Base-by-base conservation (phyloP, 164 flowering plant species). In the Tetracentron sinense region DNA sequence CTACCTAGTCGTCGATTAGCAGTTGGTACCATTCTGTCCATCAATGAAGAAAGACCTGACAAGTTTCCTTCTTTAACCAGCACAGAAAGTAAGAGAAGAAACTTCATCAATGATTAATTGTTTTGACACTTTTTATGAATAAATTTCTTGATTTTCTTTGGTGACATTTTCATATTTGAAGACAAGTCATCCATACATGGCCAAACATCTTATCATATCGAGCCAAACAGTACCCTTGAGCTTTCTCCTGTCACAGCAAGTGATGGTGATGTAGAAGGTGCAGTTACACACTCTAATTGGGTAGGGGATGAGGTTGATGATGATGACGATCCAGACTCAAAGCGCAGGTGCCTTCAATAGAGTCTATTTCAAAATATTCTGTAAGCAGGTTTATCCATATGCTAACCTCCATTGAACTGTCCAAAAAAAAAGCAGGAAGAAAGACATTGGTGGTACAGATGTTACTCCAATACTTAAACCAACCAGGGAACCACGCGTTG, bases 401-500 rank as follows among this genome's bases (percentile, higher is more conserved):
- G 12, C 48, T 61, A 56, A 62, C 56, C 27, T 33, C 29, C 10
- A 55, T 50, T 56, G 31, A 67, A 29, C 7, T 68, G 28, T 47
- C n/a, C 44, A 8, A 58, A 69, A 62, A 64, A 28, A 33, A 51
- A 70, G 53, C 85, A 89, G 96, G 85, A 85, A 68, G 69, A 73
- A 75, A 73, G 96, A 86, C 20, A 20, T 65, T 42, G 85, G 78
- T 22, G 63, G 67, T 21, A 0, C 81, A 65, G 92, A 89, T 67
- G 64, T 89, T 67, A 77, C 82, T 59, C 80, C 83, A 31, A 73
- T 87, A 47, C 78, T 82, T 62, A 87, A 87, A 74, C 91, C 87
- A 22, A 87, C 82, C 33, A 82, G 96, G 30, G 96, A 89, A 69
- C 89, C 96, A 25, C 88, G 93, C 12, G 96, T 89, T 56, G 89